phyloP scores from a whole-genome alignment of 2,329 filamentous ascomycete species.

The Colletotrichum noveboracense region DNA sequence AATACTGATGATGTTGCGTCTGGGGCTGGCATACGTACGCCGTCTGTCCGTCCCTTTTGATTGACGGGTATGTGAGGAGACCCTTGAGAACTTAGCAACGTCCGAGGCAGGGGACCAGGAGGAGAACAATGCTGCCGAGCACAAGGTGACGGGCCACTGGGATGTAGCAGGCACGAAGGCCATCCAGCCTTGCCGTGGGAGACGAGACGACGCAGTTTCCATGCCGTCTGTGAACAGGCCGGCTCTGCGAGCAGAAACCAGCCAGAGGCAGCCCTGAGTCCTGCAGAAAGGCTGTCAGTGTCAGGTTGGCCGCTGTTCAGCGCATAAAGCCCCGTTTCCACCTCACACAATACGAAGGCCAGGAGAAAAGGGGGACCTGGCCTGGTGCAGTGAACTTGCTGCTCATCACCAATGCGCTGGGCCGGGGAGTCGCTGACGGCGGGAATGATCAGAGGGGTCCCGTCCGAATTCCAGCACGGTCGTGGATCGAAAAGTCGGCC shows the following conservation, averaged over 20 bases:
- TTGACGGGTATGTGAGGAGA: constrained; percentile 5
- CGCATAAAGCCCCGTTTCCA: constrained; percentile 17
- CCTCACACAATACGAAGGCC: not conserved
- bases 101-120: not conserved
- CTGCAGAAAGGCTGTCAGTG: not conserved
- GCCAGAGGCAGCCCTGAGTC: not conserved
- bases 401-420: constrained; percentile 9
- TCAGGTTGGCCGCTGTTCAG: constrained; percentile 18
- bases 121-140: constrained; percentile 2
- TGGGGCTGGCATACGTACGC: not conserved
- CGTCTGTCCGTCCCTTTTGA: not conserved
- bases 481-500: not conserved
- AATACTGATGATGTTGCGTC: not conserved
- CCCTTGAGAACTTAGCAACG: not conserved
- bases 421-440: not conserved
- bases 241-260: not conserved
- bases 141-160: not conserved
- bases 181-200: not conserved
- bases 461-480: not conserved
- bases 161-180: not conserved
- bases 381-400: not conserved
- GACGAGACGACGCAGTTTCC: not conserved
- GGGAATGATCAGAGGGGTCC: constrained; percentile 6
- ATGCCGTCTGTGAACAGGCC: not conserved
- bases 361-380: constrained; percentile 17